Percentiles rank a stretch among this genome's conserved stretches.
These are phyloP conservation scores for Epichloe scottii DNA, from an alignment of 2,329 filamentous ascomycete species.

Conservation along the genomic window DNA sequence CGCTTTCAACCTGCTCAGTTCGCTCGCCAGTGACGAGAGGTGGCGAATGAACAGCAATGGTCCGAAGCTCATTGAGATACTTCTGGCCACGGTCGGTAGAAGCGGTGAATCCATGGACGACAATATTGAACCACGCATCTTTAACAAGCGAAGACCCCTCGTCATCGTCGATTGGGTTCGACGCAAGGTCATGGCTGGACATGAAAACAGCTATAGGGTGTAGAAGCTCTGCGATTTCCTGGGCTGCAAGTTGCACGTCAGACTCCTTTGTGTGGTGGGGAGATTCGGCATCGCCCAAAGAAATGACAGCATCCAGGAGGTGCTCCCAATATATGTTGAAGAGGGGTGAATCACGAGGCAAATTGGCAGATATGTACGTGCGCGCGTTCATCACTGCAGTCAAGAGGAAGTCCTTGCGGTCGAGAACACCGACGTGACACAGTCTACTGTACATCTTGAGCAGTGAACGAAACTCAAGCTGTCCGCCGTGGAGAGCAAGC, in stretches of 20 bases:
- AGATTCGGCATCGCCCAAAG: constrained; percentile 76
- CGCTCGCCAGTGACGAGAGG: constrained; percentile 81
- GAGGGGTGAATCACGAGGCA: constrained; percentile 56
- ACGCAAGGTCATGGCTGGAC: constrained; percentile 47
- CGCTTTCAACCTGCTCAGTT: constrained; percentile 83
- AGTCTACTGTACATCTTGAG: constrained; percentile 73
- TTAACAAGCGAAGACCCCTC: constrained; percentile 63
- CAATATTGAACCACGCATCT: constrained; percentile 97
- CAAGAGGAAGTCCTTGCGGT: constrained; percentile 54
- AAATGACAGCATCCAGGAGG: constrained; percentile 75
- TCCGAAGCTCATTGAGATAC: constrained; percentile 63
- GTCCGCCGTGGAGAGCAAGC: constrained; percentile 64
- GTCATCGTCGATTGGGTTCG: constrained; percentile 42
- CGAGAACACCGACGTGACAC: constrained; percentile 58
- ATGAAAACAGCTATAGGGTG: constrained; percentile 80
- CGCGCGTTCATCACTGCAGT: constrained; percentile 69
- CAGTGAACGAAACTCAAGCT: constrained; percentile 72
- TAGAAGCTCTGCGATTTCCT: constrained; percentile 78
- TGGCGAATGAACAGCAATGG: constrained; percentile 77
- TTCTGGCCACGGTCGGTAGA: constrained; percentile 60
- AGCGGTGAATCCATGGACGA: constrained; percentile 78
- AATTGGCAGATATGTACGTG: constrained; percentile 59
- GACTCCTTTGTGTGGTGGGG: constrained; percentile 59
- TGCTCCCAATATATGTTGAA: constrained; percentile 77
- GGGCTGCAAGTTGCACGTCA: constrained; percentile 70